Conservation (phyloP, 208 protist genomes). For the Herpetomonas tarakana region DNA sequence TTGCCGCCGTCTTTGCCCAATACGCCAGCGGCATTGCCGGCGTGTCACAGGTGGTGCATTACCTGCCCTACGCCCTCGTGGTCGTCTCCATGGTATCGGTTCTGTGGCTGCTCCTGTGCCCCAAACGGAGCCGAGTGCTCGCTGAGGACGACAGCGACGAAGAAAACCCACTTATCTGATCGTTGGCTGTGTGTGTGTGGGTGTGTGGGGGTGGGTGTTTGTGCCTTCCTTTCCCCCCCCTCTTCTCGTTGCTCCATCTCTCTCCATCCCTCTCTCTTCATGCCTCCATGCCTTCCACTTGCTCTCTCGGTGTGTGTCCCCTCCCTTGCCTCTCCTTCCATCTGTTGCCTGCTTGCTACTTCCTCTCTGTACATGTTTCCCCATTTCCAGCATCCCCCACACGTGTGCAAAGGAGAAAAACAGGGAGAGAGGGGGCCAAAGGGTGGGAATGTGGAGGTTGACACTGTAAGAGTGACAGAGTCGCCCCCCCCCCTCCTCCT, state of each 20-base stretch:
- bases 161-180: not conserved
- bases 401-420: not conserved
- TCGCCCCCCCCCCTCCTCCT: too few relatives aligned
- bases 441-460: too few relatives aligned
- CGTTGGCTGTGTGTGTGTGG: too few relatives aligned
- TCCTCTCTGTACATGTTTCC: not conserved
- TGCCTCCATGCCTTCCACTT: too few relatives aligned
- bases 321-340: too few relatives aligned
- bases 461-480: too few relatives aligned
- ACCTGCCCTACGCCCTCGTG: slow-evolving; percentile 57
- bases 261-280: not conserved
- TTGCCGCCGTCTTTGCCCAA: slow-evolving; percentile 43
- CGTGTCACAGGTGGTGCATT: slow-evolving; percentile 43
- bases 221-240: not conserved
- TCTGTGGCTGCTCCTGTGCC: slow-evolving; percentile 35
- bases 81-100: slow-evolving; percentile 18
- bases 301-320: too few relatives aligned
- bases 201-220: not conserved
- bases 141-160: slow-evolving; percentile 9
- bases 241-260: not conserved
- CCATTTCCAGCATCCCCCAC: not conserved
- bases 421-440: too few relatives aligned
- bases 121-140: not conserved
- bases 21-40: slow-evolving; percentile 45
- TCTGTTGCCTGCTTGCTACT: too few relatives aligned